Evolutionary conservation across 2,329 filamentous ascomycete species (phyloP).

Genomic region (Claviceps paspali): DNA sequence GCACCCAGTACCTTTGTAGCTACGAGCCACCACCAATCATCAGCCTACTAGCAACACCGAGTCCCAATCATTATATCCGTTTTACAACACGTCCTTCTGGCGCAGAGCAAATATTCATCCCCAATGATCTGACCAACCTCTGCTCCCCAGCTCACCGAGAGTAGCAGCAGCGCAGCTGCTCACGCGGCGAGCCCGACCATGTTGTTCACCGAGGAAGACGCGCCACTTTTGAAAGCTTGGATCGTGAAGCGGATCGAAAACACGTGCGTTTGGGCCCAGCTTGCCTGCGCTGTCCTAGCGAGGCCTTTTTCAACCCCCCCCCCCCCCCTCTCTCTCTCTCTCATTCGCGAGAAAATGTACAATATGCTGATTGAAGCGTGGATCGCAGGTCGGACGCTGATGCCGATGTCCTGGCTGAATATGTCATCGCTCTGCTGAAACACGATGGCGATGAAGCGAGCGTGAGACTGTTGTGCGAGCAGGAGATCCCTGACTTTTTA

Average conservation of each 20-base stretch:
- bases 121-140: neutral
- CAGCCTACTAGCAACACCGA: no score
- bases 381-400: constrained; percentile 56
- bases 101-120: no score
- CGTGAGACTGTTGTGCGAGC: constrained; percentile 52
- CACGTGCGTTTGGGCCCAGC: constrained; percentile 36
- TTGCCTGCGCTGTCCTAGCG: no score
- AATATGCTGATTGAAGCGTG: constrained; percentile 4
- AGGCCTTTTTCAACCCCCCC: no score
- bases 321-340: no score
- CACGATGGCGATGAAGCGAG: constrained; percentile 51
- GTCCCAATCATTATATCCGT: no score
- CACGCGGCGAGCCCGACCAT: constrained; percentile 19
- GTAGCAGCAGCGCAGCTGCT: neutral
- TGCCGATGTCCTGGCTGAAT: constrained; percentile 68
- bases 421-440: constrained; percentile 62
- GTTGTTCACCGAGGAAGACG: constrained; percentile 48
- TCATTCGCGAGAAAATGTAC: neutral
- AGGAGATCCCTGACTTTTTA: constrained; percentile 58
- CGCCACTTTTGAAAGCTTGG: constrained; percentile 55
- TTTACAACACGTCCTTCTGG: no score
- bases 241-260: constrained; percentile 63
- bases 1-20: no score
- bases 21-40: neutral
- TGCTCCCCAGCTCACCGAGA: neutral